These are phyloP conservation scores for Globisporangium parvum DNA, from an alignment of 352 stramenopile species.

Conservation along the genomic window DNA sequence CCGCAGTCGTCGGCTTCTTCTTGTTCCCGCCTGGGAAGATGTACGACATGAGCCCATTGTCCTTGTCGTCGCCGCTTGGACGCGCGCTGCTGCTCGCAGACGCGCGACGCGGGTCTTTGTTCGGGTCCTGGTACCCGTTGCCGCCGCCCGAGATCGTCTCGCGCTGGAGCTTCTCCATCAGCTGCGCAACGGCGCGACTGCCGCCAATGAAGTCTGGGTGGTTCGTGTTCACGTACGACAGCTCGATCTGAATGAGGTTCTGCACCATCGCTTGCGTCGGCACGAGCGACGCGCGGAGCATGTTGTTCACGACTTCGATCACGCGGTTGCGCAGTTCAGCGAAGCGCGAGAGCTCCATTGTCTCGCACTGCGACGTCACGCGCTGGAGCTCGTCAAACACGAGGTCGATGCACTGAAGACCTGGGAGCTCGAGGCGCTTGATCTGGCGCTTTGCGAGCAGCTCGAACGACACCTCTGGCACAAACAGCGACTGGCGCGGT, in stretches of 20 bases:
- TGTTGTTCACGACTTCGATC: constrained; percentile 91
- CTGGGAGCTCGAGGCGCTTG: constrained; percentile 91
- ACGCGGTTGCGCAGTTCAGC: constrained; percentile 93
- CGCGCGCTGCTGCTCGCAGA: constrained; percentile 4
- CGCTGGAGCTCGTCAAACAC: constrained; percentile 98
- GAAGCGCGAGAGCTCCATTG: constrained; percentile 94
- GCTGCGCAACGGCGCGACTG: constrained; percentile 89
- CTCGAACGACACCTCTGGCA: constrained; percentile 98
- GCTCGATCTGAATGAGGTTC: constrained; percentile 98
- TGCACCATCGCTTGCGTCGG: constrained; percentile 93
- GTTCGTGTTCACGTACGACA: constrained; percentile 99
- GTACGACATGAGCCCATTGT: constrained; percentile 69
- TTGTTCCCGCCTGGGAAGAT: constrained; percentile 45
- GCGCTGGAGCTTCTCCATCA: constrained; percentile 95
- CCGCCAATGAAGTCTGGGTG: constrained; percentile 99
- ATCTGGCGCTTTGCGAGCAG: constrained; percentile 97
- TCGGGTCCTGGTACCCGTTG: constrained; percentile 34
- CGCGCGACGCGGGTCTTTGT: constrained; percentile 47
- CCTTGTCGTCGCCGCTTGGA: constrained; percentile 44
- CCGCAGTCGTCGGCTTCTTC: constrained; percentile 29
- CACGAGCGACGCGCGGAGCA: constrained; percentile 73
- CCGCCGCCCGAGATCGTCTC: constrained; percentile 48
- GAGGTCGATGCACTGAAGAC: constrained; percentile 97
- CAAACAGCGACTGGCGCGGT: constrained; percentile 96
- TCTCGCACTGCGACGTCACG: constrained; percentile 93